Base-by-base conservation (phyloP, 192 early-diverging fungal genomes). In the Backusella liffmaniae region DNA sequence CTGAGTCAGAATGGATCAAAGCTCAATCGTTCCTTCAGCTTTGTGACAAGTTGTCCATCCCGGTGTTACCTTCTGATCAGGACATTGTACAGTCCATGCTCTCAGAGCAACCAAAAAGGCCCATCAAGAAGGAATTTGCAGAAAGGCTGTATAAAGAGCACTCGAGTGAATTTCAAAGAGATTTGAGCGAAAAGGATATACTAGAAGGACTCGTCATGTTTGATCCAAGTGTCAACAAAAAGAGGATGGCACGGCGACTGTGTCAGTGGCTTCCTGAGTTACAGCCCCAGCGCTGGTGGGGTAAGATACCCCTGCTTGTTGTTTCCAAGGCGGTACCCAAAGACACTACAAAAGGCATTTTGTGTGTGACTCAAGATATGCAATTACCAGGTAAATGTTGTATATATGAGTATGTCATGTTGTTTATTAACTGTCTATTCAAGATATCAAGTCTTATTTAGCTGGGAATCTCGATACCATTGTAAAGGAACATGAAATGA, bases 101-200 rank as follows among this genome's bases (percentile, higher is more conserved):
- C 8, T 41, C 18, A 42, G 44, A 70, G 35, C 21, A 70, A 62
- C 39, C 21, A 37, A 37, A 26, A 8, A 37, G 26, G n/a, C 51
- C 74, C 5, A 12, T 79, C 1, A 56, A 37, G 23, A 66, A 79
- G 46, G 66, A 79, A 23, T 79, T 79, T 74, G 77, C 77, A 41
- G 26, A 44, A 18, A 73, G 42, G 21, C 51, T 79, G 1, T 74
- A 79, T 68, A 51, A 62, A 37, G 46, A 69, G 21, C 46, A 73
- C 16, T 16, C 16, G 2, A 67, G 36, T 66, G 32, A 16, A 46
- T 15, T 18, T 18, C 39, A 8, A 39, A 23, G n/a, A 9, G 18
- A 15, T n/a, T 9, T 7, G n/a, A 73, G 30, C 59, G 77, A 36
- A 70, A 67, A 56, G 15, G n/a, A 39, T 8, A 74, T 79, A 30